phyloP scores from a whole-genome alignment of 495 filamentous ascomycete species.

The Aspergillus haitiensis region DNA sequence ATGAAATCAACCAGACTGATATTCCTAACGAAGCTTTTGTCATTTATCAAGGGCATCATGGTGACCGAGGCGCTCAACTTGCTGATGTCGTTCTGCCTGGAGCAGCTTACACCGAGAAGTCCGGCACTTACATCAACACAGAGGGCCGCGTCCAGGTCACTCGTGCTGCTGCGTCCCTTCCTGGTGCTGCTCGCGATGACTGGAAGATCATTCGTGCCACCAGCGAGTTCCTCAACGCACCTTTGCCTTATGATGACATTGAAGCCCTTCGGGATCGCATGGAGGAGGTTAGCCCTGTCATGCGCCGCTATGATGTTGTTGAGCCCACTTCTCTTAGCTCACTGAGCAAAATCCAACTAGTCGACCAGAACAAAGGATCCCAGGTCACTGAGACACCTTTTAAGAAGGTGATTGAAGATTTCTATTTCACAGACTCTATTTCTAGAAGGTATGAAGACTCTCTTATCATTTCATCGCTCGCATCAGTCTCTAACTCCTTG shows the following conservation, averaged over 20 bases:
- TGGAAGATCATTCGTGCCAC: conserved; percentile 97
- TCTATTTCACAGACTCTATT: conserved; percentile 96
- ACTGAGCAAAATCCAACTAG: conserved; percentile 85
- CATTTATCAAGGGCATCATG: conserved; percentile 97
- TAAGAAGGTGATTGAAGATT: conserved; percentile 85
- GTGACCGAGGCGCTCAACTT: conserved; percentile 86
- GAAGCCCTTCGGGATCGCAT: conserved; percentile 85
- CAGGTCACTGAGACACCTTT: conserved; percentile 66
- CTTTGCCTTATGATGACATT: conserved; percentile 90
- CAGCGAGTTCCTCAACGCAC: conserved; percentile 84
- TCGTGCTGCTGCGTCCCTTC: conserved; percentile 77
- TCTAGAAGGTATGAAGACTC: conserved; percentile 75
- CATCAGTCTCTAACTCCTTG: conserved; percentile 31
- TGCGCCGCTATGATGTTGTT: conserved; percentile 86
- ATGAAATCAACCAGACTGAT: conserved; percentile 77
- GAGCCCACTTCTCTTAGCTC: conserved; percentile 70
- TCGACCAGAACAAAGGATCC: conserved; percentile 90
- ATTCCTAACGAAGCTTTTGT: conserved; percentile 94
- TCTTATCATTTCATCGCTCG: neutral
- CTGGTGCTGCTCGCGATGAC: conserved; percentile 88
- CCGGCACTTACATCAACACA: conserved; percentile 95
- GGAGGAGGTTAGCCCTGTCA: conserved; percentile 87
- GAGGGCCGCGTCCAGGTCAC: conserved; percentile 94
- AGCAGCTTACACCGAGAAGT: conserved; percentile 95
- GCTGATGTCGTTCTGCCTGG: conserved; percentile 94